Conservation (phyloP, 805 yeast genomes). For the Soucietia sequanensis region DNA sequence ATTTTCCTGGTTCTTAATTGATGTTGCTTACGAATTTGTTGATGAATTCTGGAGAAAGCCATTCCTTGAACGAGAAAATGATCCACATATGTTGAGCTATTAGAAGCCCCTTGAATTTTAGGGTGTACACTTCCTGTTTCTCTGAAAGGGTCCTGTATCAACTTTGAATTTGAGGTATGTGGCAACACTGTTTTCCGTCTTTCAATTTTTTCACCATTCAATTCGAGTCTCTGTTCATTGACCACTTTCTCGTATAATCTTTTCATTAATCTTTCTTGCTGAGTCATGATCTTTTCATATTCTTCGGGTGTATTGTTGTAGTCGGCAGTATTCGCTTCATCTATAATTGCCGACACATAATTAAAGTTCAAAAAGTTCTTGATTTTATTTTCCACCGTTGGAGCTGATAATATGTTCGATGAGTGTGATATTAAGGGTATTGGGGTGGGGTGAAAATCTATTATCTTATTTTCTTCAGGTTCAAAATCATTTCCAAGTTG, state of each 20-base stretch:
- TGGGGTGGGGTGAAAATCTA: constrained; percentile 28
- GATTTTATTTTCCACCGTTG: constrained; percentile 26
- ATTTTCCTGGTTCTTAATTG: constrained; percentile 68
- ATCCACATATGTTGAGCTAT: constrained; percentile 60
- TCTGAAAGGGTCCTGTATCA: constrained; percentile 45
- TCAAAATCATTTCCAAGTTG: constrained; percentile 3
- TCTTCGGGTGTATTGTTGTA: constrained; percentile 47
- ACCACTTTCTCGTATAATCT: constrained; percentile 42
- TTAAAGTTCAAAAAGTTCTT: constrained; percentile 24
- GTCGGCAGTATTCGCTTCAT: constrained; percentile 32
- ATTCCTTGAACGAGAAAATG: constrained; percentile 75
- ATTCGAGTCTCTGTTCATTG: constrained; percentile 36
- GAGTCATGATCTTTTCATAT: constrained; percentile 52
- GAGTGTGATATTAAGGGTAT: constrained; percentile 20
- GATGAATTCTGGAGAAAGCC: constrained; percentile 65
- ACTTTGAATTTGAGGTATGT: constrained; percentile 37
- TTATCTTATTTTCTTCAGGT: constrained; percentile 14
- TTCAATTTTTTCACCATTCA: constrained; percentile 49
- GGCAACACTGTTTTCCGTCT: constrained; percentile 46
- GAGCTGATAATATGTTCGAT: constrained; percentile 16
- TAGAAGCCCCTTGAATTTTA: constrained; percentile 41
- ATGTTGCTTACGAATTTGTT: constrained; percentile 62
- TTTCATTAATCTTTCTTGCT: constrained; percentile 50
- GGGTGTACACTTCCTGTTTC: constrained; percentile 41
- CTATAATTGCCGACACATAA: constrained; percentile 36